These are phyloP conservation scores for Leishmania guyanensis DNA, from an alignment of 208 protist genomes.

Conservation along the genomic window DNA sequence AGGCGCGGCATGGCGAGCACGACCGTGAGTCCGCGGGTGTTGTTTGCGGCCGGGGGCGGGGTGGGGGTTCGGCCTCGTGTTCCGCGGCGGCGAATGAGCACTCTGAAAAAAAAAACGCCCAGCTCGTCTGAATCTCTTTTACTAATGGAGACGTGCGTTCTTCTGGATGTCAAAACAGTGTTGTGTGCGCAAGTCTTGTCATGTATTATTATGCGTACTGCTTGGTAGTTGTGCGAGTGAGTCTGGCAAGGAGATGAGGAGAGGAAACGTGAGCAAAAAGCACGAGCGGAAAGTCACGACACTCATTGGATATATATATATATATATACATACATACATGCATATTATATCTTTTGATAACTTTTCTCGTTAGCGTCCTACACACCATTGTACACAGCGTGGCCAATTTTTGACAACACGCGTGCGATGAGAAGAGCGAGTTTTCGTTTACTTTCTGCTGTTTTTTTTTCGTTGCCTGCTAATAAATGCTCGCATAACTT, in stretches of 20 bases:
- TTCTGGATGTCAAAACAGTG: neutral
- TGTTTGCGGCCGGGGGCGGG: neutral
- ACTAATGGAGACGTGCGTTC: neutral
- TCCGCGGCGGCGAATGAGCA: neutral
- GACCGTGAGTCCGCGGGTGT: neutral
- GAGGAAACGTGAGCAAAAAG: neutral
- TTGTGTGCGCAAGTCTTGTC: neutral
- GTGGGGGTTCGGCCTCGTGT: too few relatives aligned
- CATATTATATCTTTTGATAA: neutral
- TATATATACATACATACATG: neutral
- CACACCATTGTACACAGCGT: too few relatives aligned
- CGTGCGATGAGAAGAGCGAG: neutral
- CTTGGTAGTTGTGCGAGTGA: neutral
- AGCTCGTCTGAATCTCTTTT: neutral
- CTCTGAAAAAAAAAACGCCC: neutral
- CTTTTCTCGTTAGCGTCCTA: neutral
- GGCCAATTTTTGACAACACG: neutral
- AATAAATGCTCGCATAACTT: neutral
- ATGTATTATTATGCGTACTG: neutral
- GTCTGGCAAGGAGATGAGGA: neutral
- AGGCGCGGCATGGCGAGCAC: neutral
- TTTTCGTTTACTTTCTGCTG: neutral
- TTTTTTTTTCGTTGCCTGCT: neutral
- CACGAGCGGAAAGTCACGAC: neutral
- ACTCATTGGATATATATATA: neutral